Percentiles rank a stretch among this genome's conserved stretches.
Conservation (phyloP, 2,329 filamentous ascomycete genomes). For the Ophiocordyceps robertsii region DNA sequence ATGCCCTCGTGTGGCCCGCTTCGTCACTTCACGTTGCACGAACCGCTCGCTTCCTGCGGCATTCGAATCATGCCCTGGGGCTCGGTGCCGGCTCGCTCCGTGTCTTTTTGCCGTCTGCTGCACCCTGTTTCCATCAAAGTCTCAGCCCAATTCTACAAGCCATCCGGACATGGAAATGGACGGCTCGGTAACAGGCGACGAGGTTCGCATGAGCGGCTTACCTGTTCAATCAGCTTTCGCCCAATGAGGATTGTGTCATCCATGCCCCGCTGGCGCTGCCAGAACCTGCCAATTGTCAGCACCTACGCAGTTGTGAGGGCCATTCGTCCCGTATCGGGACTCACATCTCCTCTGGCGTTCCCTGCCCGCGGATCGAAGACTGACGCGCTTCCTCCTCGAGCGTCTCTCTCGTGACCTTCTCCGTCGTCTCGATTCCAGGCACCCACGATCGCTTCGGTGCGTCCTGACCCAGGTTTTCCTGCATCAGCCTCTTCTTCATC, state of each 20-base stretch:
- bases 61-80: not conserved
- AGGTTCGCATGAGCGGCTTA: constrained; percentile 6
- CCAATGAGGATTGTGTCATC: constrained; percentile 45
- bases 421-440: constrained; percentile 34
- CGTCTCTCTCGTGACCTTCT: constrained; percentile 49
- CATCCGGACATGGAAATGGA: not conserved
- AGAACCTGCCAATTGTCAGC: constrained; percentile 32
- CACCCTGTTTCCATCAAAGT: not conserved
- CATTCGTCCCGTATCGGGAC: constrained; percentile 7
- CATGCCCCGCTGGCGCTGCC: constrained; percentile 45
- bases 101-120: not conserved
- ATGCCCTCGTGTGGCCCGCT: too few relatives aligned
- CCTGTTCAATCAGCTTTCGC: constrained; percentile 37
- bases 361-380: constrained; percentile 33
- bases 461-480: constrained; percentile 53
- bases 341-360: constrained; percentile 37
- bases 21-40: too few relatives aligned
- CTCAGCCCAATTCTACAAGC: too few relatives aligned
- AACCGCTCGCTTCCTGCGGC: too few relatives aligned
- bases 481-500: constrained; percentile 66
- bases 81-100: not conserved
- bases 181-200: not conserved
- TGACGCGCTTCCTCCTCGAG: constrained; percentile 51
- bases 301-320: not conserved
- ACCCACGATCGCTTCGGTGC: constrained; percentile 33